These are phyloP conservation scores for Globisporangium perplexum DNA, from an alignment of 352 stramenopile species.

Conservation along the genomic window DNA sequence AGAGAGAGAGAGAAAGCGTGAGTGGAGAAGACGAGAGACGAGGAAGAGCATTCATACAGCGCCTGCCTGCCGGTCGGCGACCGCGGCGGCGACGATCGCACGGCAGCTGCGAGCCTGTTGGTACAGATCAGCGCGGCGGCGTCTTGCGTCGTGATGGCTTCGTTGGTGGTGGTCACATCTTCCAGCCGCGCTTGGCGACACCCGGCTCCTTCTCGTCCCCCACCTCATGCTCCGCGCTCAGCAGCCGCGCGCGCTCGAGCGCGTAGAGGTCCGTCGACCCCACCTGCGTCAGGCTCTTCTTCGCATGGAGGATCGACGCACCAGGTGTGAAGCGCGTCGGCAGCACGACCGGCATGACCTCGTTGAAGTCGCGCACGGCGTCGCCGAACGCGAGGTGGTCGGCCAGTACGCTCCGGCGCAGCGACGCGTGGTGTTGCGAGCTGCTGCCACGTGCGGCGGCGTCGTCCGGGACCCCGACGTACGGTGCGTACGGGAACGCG, in stretches of 20 bases:
- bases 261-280: conserved; percentile 36
- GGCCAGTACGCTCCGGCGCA: conserved; percentile 75
- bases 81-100: neutral
- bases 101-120: conserved; percentile 1
- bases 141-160: too few species aligned
- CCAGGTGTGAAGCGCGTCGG: conserved; percentile 76
- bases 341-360: conserved; percentile 85
- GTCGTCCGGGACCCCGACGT: conserved; percentile 23
- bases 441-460: conserved; percentile 1
- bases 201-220: conserved; percentile 13
- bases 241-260: conserved; percentile 37
- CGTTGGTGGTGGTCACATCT: conserved; percentile 32
- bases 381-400: conserved; percentile 93
- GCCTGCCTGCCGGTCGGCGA: neutral
- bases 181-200: conserved; percentile 47
- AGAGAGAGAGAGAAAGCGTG: neutral
- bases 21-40: neutral
- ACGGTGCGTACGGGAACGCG: conserved; percentile 92
- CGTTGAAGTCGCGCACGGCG: conserved; percentile 92
- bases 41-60: neutral
- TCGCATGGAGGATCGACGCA: conserved; percentile 50
- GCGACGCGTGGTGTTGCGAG: conserved; percentile 15
- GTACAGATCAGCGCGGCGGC: conserved; percentile 10
- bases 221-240: conserved; percentile 31
- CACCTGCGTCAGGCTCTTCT: conserved; percentile 31